phyloP scores from a whole-genome alignment of 768 basidiomycete species.

The Cystobasidium onofrii region DNA sequence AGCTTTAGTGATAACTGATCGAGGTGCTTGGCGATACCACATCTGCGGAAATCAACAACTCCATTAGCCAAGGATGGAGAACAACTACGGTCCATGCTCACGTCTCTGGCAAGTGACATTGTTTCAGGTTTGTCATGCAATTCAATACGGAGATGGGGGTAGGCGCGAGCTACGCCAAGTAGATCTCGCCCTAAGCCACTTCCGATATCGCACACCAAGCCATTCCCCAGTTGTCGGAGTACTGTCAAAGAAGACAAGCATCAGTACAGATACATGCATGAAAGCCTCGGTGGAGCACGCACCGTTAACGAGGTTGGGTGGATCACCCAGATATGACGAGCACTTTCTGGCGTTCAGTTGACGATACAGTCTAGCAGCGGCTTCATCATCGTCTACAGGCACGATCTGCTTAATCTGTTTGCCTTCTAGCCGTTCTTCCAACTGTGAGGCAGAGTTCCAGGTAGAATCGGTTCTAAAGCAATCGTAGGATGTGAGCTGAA shows the following conservation, averaged over 20 bases:
- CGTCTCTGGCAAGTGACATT: constrained; percentile 25
- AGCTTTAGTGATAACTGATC: constrained; percentile 26
- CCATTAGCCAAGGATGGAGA: background rate
- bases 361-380: constrained; percentile 10
- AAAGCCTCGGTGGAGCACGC: background rate
- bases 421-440: constrained; percentile 18
- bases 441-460: constrained; percentile 15
- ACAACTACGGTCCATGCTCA: background rate
- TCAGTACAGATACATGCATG: background rate
- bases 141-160: constrained; percentile 25
- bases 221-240: constrained; percentile 7
- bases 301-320: constrained; percentile 27
- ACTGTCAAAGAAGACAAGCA: background rate
- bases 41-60: background rate
- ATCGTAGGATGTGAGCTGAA: too few species aligned
- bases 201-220: constrained; percentile 25
- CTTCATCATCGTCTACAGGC: constrained; percentile 5
- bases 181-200: constrained; percentile 20
- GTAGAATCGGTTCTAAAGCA: constrained; percentile 31
- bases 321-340: constrained; percentile 27
- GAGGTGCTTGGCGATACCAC: constrained; percentile 28
- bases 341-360: constrained; percentile 30
- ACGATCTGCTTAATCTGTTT: constrained; percentile 9
- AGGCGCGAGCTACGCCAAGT: constrained; percentile 18
- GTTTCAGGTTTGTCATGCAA: constrained; percentile 29